Evolutionary conservation across 371 early-diverging fungal genomes (phyloP), one percentile per base, ranked within the genome.

Genomic region (Zychaea mexicana): DNA sequence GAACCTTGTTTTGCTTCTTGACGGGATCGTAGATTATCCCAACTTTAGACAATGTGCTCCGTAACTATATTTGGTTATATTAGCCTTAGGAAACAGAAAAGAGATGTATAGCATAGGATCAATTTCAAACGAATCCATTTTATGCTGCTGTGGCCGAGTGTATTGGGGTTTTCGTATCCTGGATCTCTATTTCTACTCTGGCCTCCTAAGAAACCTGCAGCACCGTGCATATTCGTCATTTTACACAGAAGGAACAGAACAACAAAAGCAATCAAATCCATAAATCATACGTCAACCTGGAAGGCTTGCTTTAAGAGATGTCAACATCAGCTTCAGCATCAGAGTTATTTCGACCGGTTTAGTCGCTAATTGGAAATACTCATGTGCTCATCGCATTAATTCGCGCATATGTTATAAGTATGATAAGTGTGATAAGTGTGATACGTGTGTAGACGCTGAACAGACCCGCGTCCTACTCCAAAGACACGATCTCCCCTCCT

Each of bases 1-100:
- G 60, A 66, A 61, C 61, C 64, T 68, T 67, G 64, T 67, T 30
- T 54, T 53, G 19, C n/a, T 33, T 30, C 33, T 57, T 61, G 70
- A 65, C 60, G 52, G 53, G 64, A 63, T 63, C 64, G 56, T 45
- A 32, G 64, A 57, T 63, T 56, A 57, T 57, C 64, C 57, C 57
- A 33, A 30, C 47, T 63, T 49, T 31, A 59, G 21, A 60, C 53
- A 69, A 71, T 71, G 71, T 75, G 70, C 63, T 46, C 42, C 3
- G 36, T 68, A 60, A 24, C 78, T 71, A 71, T 66, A 71, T 74
- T 68, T 74, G 72, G 79, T 74, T 65, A 79, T 76, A 79, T 79
- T 79, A 66, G 52, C 61, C 57, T 59, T 57, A 64, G 62, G 62
- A 68, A 60, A 67, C 45, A 61, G 52, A 54, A n/a, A 24, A 54